Percentiles rank a stretch among this genome's conserved stretches.
Conservation (phyloP, 768 basidiomycete genomes). For the Tylopilus subfusipes region DNA sequence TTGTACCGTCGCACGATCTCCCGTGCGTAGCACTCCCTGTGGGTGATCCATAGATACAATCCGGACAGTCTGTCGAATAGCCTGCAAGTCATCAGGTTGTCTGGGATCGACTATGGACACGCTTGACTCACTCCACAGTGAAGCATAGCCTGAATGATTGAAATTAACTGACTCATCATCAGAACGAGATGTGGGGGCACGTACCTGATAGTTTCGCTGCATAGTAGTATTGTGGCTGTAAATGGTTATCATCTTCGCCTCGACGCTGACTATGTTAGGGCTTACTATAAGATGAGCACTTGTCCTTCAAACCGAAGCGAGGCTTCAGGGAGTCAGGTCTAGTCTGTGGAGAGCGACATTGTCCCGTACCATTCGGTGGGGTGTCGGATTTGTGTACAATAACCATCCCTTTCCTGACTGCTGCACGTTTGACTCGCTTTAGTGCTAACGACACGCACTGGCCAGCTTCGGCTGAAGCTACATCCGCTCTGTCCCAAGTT, state of each 20-base stretch:
- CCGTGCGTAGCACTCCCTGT: slow-evolving; percentile 85
- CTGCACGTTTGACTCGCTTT: slow-evolving; percentile 78
- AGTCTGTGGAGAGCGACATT: background rate
- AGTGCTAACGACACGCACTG: slow-evolving; percentile 93
- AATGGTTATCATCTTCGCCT: slow-evolving; percentile 2
- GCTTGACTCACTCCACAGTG: slow-evolving; percentile 74
- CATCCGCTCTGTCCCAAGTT: slow-evolving; percentile 57
- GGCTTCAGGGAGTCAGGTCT: slow-evolving; percentile 40
- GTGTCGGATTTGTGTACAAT: slow-evolving; percentile 76
- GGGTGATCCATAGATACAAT: slow-evolving; percentile 91
- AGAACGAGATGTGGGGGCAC: slow-evolving; percentile 12
- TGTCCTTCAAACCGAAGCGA: slow-evolving; percentile 88
- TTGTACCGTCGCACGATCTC: slow-evolving; percentile 89
- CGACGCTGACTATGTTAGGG: slow-evolving; percentile 1
- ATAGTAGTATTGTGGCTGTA: slow-evolving; percentile 86
- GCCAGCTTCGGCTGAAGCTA: slow-evolving; percentile 86
- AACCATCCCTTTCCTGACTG: slow-evolving; percentile 94
- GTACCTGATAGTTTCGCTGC: slow-evolving; percentile 89
- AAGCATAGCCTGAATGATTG: slow-evolving; percentile 66
- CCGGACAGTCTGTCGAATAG: slow-evolving; percentile 86
- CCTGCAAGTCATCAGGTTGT: slow-evolving; percentile 41
- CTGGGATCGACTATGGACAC: background rate
- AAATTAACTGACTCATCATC: background rate
- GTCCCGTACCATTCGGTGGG: slow-evolving; percentile 63
- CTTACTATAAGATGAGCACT: slow-evolving; percentile 88